These are phyloP conservation scores for Tilletiopsis washingtonensis DNA, from an alignment of 1,284 basidiomycete species.

Conservation along the genomic window DNA sequence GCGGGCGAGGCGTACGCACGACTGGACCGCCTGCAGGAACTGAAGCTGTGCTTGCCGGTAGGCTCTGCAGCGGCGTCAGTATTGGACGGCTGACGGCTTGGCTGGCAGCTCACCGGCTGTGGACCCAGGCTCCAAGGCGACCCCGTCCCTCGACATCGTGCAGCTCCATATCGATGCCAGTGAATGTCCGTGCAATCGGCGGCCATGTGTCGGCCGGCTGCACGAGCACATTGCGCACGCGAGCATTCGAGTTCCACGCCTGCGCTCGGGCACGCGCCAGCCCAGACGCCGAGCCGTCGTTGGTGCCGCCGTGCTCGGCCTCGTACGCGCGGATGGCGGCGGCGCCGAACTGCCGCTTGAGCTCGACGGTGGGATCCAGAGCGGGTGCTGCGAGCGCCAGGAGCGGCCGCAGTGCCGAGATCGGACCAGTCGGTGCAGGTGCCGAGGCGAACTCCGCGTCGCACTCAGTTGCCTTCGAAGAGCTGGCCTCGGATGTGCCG, in stretches of 20 bases:
- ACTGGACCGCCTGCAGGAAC: slow-evolving; percentile 41
- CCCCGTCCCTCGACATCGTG: slow-evolving; percentile 16
- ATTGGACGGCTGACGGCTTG: background rate
- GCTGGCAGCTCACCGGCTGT: slow-evolving; percentile 10
- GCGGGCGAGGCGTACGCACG: too few relatives aligned
- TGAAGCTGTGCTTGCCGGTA: slow-evolving; percentile 42
- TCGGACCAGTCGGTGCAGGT: background rate
- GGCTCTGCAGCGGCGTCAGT: slow-evolving; percentile 9
- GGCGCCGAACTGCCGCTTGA: slow-evolving; percentile 41
- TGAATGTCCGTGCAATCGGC: slow-evolving; percentile 37
- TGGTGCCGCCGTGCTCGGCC: slow-evolving; percentile 17
- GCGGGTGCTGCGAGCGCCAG: slow-evolving; percentile 26
- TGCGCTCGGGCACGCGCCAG: slow-evolving; percentile 27
- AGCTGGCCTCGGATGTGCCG: background rate
- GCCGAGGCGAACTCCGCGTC: background rate
- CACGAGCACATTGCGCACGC: slow-evolving; percentile 31
- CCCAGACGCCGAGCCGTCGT: slow-evolving; percentile 7
- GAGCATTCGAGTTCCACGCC: slow-evolving; percentile 38
- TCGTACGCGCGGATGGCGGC: slow-evolving; percentile 45
- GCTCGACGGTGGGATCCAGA: slow-evolving; percentile 40
- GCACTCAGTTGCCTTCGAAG: background rate
- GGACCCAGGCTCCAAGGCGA: slow-evolving; percentile 32
- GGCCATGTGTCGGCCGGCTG: slow-evolving; percentile 41
- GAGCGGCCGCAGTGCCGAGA: slow-evolving; percentile 18
- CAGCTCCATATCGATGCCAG: slow-evolving; percentile 41